Evolutionary conservation across 768 basidiomycete species (phyloP), one percentile per base, ranked within the genome.

Genomic region (Leccinum ochraceum): DNA sequence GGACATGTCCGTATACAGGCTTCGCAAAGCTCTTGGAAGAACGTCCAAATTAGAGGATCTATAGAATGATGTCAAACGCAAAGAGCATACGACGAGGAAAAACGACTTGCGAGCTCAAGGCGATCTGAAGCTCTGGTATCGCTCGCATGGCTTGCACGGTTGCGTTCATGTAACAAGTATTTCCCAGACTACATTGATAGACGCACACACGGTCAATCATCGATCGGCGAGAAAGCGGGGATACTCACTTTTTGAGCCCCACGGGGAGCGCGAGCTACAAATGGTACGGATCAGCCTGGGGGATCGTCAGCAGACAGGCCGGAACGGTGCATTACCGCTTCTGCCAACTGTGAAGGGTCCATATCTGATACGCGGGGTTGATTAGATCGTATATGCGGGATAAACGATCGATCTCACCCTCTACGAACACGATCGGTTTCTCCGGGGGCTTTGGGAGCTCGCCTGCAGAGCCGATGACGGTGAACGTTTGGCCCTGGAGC

Each of bases 381-480:
- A 64, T 74, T 42, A 67, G 65, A 63, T 55, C 59, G 22, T 11
- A 14, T 44, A 51, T 56, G 32, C 32, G 36, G 0, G 36, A 14
- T 20, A 17, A 49, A 13, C 4, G 10, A 20, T 26, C 10, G 48
- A 63, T 59, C 78, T 42, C 56, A 90, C 92, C 90, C 81, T 97
- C 94, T 11, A 97, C 76, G 74, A 98, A 98, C 34, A 91, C 85
- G 34, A 87, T 77, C 0, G 88, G 88, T 52, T 89, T 85, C 42
- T 83, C 76, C 13, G 97, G 97, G 0, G 94, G 87, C 71, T 92
- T 89, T 10, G 95, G 96, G 0, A 98, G 81, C 63, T 95, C 93
- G 7, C 92, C 95, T 3, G 95, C 92, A 3, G 94, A 86, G 44
- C 97, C 96, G 69, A 98, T 93, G 32, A 96, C 92, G 81, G 88